A percentile compares a stretch with the other conserved stretches of the same genome.
Conservation (phyloP, 768 basidiomycete genomes). For the Hygrophoropsis aurantiaca region DNA sequence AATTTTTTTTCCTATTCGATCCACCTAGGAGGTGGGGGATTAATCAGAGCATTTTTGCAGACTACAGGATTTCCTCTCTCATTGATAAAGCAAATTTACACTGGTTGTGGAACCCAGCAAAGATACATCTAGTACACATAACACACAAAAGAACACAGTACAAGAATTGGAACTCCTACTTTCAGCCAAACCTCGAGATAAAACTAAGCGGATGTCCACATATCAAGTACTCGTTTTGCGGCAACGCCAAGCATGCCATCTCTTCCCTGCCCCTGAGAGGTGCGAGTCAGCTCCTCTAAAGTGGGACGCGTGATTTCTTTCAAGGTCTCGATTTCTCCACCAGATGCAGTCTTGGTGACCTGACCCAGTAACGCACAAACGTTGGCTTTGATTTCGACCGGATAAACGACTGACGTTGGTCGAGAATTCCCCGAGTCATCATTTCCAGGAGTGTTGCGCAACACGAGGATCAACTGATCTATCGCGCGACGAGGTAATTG, state of each 20-base stretch:
- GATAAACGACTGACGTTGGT: constrained; percentile 43
- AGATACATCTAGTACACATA: too few species aligned
- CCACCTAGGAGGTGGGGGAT: too few species aligned
- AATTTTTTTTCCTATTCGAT: too few species aligned
- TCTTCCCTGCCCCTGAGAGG: constrained; percentile 30
- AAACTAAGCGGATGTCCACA: constrained; percentile 30
- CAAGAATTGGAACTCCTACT: not conserved
- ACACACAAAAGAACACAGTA: not conserved
- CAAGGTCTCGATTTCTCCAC: constrained; percentile 47
- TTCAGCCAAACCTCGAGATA: not conserved
- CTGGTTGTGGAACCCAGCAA: not conserved
- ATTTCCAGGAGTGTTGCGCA: constrained; percentile 43
- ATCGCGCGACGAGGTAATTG: constrained; percentile 55
- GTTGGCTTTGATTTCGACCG: constrained; percentile 77
- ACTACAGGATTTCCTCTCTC: too few species aligned
- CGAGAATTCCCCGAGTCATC: constrained; percentile 38
- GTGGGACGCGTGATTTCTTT: constrained; percentile 51
- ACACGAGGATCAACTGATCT: constrained; percentile 64
- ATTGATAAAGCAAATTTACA: too few species aligned
- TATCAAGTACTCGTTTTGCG: constrained; percentile 42
- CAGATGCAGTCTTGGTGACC: constrained; percentile 51
- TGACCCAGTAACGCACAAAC: constrained; percentile 72
- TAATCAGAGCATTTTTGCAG: too few species aligned
- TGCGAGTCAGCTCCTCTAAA: constrained; percentile 49
- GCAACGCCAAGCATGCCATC: constrained; percentile 34